Evolutionary conservation across 768 basidiomycete species (phyloP).

Genomic region (Amanita fuliginea): DNA sequence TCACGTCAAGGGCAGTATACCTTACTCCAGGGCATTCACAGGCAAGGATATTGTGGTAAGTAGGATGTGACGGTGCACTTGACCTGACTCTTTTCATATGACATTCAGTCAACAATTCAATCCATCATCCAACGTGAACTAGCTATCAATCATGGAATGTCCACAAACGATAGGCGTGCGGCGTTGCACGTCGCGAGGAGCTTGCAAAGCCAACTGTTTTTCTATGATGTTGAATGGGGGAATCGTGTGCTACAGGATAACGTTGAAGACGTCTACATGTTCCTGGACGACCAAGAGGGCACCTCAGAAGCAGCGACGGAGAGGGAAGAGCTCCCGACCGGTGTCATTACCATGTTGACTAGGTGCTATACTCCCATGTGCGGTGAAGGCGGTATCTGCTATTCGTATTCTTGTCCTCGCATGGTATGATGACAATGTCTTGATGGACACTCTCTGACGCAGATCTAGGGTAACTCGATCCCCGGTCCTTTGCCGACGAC

Average conservation of each 20-base stretch:
- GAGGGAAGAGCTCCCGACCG: slow-evolving; percentile 69
- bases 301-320: slow-evolving; percentile 43
- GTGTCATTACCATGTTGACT: slow-evolving; percentile 79
- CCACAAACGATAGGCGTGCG: slow-evolving; percentile 63
- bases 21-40: slow-evolving; percentile 85
- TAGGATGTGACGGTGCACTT: slow-evolving; percentile 11
- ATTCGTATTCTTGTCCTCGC: slow-evolving; percentile 72
- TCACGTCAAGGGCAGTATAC: slow-evolving; percentile 92
- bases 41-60: slow-evolving; percentile 89
- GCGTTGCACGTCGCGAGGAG: slow-evolving; percentile 84
- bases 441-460: not conserved
- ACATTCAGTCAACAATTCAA: slow-evolving; percentile 70
- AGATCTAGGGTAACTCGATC: slow-evolving; percentile 19
- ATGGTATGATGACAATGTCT: slow-evolving; percentile 27
- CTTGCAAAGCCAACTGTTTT: slow-evolving; percentile 85
- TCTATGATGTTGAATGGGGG: slow-evolving; percentile 97
- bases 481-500: slow-evolving; percentile 14
- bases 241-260: slow-evolving; percentile 74
- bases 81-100: not conserved
- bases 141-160: slow-evolving; percentile 50
- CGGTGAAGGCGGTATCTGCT: slow-evolving; percentile 68
- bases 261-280: slow-evolving; percentile 92
- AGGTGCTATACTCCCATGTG: slow-evolving; percentile 86
- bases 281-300: slow-evolving; percentile 76
- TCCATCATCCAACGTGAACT: slow-evolving; percentile 74